Base-by-base conservation (phyloP, 768 basidiomycete species). In the Tricholomella constricta region DNA sequence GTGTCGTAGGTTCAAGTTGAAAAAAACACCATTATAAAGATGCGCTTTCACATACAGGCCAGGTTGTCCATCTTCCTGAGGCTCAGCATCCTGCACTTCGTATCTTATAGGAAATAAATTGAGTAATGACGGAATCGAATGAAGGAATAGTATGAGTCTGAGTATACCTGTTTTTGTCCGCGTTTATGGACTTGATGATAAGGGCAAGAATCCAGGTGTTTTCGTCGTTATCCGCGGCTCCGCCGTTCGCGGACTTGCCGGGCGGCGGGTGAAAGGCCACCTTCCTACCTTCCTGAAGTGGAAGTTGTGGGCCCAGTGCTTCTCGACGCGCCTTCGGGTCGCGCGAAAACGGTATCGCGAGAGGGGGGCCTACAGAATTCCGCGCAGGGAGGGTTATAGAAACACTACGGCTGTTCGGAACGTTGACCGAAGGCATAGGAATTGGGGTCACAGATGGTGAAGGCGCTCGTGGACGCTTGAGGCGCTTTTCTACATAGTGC, bases 11-110 rank as follows among this genome's bases (percentile, higher is more conserved):
- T n/a, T n/a, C n/a, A 49, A 37, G 55, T 35, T 45, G 50, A 55
- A 52, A 25, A 42, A 40, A 15, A 20, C 1, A 32, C 19, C 42
- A 45, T 26, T 12, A 20, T 6, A 22, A 4, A 46, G 25, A 25
- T 38, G 27, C 10, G 9, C 29, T 34, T 31, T 29, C 5, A 62
- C 78, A 62, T 68, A 81, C 78, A 71, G 72, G 62, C 86, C 88
- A 19, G 87, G 85, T 57, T 87, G 79, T 8, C 89, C 86, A 48
- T 89, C 86, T 65, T 91, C 90, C 67, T 89, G 86, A 17, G 88
- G 86, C 58, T 94, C 91, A 34, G 82, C 84, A 63, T 93, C 91
- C 68, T 90, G 88, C 0, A 94, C 91, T 67, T 91, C 89, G 58
- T 93, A 93, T 57, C 89, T 59, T 92, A 53, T 51, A 41, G 51